Conservation (phyloP, 1,139 yeast species). For the Meyerozyma sp. region DNA sequence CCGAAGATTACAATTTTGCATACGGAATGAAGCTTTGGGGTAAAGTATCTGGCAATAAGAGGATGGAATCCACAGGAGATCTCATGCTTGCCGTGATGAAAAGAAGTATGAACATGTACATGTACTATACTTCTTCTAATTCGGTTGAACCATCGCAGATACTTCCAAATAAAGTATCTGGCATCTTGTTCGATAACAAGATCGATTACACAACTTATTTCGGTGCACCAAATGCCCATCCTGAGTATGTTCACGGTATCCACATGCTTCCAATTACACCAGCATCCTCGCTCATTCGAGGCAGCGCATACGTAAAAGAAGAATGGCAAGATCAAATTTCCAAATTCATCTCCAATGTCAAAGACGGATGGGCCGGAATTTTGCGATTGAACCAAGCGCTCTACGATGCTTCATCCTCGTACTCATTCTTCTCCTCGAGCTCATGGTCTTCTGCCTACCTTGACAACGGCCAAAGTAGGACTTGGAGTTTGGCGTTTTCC, state of each 20-base stretch:
- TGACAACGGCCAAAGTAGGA: slow-evolving; percentile 84
- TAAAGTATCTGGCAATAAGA: slow-evolving; percentile 53
- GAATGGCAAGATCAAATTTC: slow-evolving; percentile 69
- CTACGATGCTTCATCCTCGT: slow-evolving; percentile 61
- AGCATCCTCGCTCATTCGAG: slow-evolving; percentile 72
- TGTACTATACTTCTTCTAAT: slow-evolving; percentile 54
- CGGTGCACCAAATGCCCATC: slow-evolving; percentile 49
- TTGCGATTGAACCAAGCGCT: slow-evolving; percentile 75
- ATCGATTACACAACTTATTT: slow-evolving; percentile 89
- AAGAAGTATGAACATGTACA: slow-evolving; percentile 59
- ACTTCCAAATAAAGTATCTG: slow-evolving; percentile 64
- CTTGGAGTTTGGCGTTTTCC: slow-evolving; percentile 79
- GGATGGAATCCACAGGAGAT: slow-evolving; percentile 71
- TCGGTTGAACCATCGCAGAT: slow-evolving; percentile 52
- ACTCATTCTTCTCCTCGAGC: slow-evolving; percentile 56
- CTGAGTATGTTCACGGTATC: slow-evolving; percentile 89
- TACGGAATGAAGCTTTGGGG: slow-evolving; percentile 87
- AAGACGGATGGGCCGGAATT: slow-evolving; percentile 87
- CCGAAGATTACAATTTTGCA: slow-evolving; percentile 77
- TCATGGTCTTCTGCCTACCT: slow-evolving; percentile 49
- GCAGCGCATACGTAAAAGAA: slow-evolving; percentile 61
- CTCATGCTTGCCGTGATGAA: slow-evolving; percentile 65
- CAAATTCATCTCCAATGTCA: slow-evolving; percentile 46
- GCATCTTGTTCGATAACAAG: slow-evolving; percentile 81
- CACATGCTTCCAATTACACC: slow-evolving; percentile 93